Conservation (phyloP, 305 asterid genomes). For the Fraxinus angustifolia region DNA sequence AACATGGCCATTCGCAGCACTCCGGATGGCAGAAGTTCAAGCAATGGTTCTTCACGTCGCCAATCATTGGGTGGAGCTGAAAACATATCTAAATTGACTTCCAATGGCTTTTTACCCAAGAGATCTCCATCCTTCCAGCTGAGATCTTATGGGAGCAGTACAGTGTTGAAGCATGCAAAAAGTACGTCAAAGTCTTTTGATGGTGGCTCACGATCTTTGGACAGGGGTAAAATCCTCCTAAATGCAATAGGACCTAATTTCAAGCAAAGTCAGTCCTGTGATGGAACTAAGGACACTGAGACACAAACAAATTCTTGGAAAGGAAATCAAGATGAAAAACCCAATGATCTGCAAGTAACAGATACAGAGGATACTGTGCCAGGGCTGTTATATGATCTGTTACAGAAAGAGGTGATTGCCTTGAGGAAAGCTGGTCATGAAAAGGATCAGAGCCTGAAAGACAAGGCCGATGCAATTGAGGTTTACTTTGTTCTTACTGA, state of each 20-base stretch:
- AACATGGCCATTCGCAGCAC: slow-evolving; percentile 51
- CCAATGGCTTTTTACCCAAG: slow-evolving; percentile 87
- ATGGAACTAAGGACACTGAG: slow-evolving; percentile 78
- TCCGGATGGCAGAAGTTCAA: slow-evolving; percentile 67
- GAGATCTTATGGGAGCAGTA: slow-evolving; percentile 84
- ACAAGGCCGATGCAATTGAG: slow-evolving; percentile 98
- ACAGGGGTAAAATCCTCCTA: slow-evolving; percentile 79
- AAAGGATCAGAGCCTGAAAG: slow-evolving; percentile 98
- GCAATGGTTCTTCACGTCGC: slow-evolving; percentile 82
- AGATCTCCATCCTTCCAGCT: slow-evolving; percentile 90
- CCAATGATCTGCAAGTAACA: slow-evolving; percentile 50
- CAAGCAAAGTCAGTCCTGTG: slow-evolving; percentile 88
- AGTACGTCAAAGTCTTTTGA: slow-evolving; percentile 98
- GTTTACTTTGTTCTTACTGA: slow-evolving; percentile 37
- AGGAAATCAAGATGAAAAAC: slow-evolving; percentile 67
- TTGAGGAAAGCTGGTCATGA: slow-evolving; percentile 90
- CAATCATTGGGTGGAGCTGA: slow-evolving; percentile 96
- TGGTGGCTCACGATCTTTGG: slow-evolving; percentile 89
- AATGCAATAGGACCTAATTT: slow-evolving; percentile 88
- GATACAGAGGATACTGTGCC: slow-evolving; percentile 78
- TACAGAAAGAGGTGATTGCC: slow-evolving; percentile 88
- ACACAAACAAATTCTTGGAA: slow-evolving; percentile 67
- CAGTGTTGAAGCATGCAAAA: slow-evolving; percentile 91
- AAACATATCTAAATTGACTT: slow-evolving; percentile 68
- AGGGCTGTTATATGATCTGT: slow-evolving; percentile 70